A percentile compares a stretch with the other conserved stretches of the same genome.
These are phyloP conservation scores for Agrocybe pediades DNA, from an alignment of 768 basidiomycete genomes.

Conservation along the genomic window DNA sequence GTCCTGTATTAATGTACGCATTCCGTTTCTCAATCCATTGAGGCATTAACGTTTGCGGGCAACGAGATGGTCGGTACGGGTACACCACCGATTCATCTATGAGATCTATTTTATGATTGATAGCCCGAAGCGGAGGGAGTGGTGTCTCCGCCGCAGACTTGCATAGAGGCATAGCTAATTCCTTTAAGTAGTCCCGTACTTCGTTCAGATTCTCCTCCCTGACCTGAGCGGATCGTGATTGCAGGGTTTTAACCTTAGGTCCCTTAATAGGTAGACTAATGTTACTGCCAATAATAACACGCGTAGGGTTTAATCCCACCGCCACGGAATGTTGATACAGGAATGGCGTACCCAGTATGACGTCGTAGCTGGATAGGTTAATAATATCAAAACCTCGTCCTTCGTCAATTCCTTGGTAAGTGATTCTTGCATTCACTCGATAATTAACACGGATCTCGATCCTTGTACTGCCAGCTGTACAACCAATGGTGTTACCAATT, in stretches of 20 bases:
- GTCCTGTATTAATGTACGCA: slow-evolving; percentile 23
- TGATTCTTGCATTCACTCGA: slow-evolving; percentile 11
- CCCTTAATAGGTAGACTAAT: slow-evolving; percentile 20
- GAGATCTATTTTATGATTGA: slow-evolving; percentile 42
- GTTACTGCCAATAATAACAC: slow-evolving; percentile 25
- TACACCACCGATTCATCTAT: slow-evolving; percentile 32
- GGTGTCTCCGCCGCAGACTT: slow-evolving; percentile 23
- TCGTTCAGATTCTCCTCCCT: slow-evolving; percentile 12
- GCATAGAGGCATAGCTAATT: slow-evolving; percentile 26
- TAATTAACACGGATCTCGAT: slow-evolving; percentile 35
- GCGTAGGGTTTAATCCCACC: slow-evolving; percentile 26
- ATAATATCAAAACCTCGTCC: slow-evolving; percentile 34
- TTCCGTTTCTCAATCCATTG: slow-evolving; percentile 28
- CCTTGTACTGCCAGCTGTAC: slow-evolving; percentile 41
- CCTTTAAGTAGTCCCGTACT: slow-evolving; percentile 13
- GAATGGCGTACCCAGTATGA: slow-evolving; percentile 42
- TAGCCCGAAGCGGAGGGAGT: slow-evolving; percentile 34
- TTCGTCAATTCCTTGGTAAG: slow-evolving; percentile 36
- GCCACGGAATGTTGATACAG: slow-evolving; percentile 30
- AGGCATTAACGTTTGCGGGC: slow-evolving; percentile 31
- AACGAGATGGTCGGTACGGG: slow-evolving; percentile 31
- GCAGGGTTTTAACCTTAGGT: slow-evolving; percentile 2
- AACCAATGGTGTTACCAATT: slow-evolving; percentile 31
- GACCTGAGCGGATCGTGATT: slow-evolving; percentile 5
- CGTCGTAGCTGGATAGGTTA: slow-evolving; percentile 41